Evolutionary conservation across 1,139 yeast genomes (phyloP).

Genomic region (Yamadazyma blattariae): DNA sequence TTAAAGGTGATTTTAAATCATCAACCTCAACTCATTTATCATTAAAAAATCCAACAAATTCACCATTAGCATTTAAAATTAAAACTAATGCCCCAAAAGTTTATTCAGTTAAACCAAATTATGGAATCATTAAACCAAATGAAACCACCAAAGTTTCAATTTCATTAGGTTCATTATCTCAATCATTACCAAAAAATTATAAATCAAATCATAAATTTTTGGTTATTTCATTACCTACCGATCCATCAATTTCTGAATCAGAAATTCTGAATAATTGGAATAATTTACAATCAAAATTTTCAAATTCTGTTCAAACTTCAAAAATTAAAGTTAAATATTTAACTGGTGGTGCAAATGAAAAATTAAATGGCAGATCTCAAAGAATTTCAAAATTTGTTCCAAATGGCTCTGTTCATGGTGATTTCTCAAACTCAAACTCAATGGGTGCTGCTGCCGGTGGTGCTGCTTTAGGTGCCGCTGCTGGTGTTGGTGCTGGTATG

Average conservation of each 20-base stretch:
- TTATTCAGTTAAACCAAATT: constrained; percentile 16
- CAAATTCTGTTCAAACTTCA: constrained; percentile 4
- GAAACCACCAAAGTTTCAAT: constrained; percentile 10
- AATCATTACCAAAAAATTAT: constrained; percentile 14
- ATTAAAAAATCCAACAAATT: constrained; percentile 8
- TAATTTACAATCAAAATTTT: constrained; percentile 13
- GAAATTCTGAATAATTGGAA: constrained; percentile 12
- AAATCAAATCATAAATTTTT: constrained; percentile 16
- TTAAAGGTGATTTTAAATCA: constrained; percentile 13
- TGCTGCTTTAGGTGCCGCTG: constrained; percentile 4
- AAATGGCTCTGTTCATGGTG: constrained; percentile 12
- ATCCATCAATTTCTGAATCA: constrained; percentile 5
- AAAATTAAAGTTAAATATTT: constrained; percentile 12
- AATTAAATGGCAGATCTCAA: constrained; percentile 16
- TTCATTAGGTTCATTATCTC: constrained; percentile 14
- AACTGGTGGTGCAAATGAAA: constrained; percentile 7
- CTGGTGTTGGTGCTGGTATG: constrained; percentile 1
- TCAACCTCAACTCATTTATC: constrained; percentile 12
- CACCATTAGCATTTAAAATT: constrained; percentile 15
- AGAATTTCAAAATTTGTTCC: constrained; percentile 17
- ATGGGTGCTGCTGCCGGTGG: constrained; percentile 7
- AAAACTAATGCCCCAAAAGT: constrained; percentile 18
- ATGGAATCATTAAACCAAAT: constrained; percentile 11
- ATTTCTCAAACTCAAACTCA: constrained; percentile 2
- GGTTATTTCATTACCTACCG: constrained; percentile 14